A percentile compares a stretch with the other conserved stretches of the same genome.
phyloP scores from a whole-genome alignment of 176 grass and related monocot species.

The Carex pumila region DNA sequence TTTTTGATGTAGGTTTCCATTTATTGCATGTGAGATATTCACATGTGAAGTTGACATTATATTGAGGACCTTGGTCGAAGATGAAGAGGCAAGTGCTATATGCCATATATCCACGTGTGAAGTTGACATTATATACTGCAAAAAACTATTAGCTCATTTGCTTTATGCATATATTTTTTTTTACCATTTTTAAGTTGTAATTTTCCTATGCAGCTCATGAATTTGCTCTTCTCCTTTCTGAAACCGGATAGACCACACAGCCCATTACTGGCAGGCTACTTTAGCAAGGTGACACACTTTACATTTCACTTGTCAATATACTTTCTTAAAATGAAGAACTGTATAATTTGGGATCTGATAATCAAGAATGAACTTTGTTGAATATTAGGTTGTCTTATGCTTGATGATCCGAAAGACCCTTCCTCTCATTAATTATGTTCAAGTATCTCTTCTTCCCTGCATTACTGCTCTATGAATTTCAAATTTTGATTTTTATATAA shows the following conservation, averaged over 20 bases:
- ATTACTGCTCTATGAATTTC: not conserved
- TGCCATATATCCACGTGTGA: not conserved
- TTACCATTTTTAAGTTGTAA: not conserved
- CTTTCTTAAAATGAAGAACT: not conserved
- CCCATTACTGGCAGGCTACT: slow-evolving; percentile 81
- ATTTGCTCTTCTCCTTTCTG: slow-evolving; percentile 87
- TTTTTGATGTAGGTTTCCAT: slow-evolving; percentile 70
- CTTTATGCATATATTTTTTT: not conserved
- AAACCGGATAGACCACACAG: slow-evolving; percentile 63
- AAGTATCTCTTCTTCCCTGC: slow-evolving; percentile 41
- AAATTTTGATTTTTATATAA: not conserved
- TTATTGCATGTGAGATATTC: slow-evolving; percentile 99
- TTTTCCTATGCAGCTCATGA: slow-evolving; percentile 56
- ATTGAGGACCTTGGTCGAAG: slow-evolving; percentile 89
- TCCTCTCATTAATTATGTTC: slow-evolving; percentile 70
- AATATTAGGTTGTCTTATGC: slow-evolving; percentile 78
- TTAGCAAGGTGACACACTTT: slow-evolving; percentile 63
- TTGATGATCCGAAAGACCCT: slow-evolving; percentile 81
- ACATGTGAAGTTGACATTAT: slow-evolving; percentile 97
- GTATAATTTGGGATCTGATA: not conserved
- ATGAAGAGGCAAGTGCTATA: slow-evolving; percentile 57
- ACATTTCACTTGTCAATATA: slow-evolving; percentile 19
- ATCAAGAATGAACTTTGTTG: not conserved
- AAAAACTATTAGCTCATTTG: not conserved
- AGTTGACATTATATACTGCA: not conserved